Percentiles rank a stretch among this genome's conserved stretches.
Conservation (phyloP, 306 rosid genomes). For the Begonia fuchsioides region DNA sequence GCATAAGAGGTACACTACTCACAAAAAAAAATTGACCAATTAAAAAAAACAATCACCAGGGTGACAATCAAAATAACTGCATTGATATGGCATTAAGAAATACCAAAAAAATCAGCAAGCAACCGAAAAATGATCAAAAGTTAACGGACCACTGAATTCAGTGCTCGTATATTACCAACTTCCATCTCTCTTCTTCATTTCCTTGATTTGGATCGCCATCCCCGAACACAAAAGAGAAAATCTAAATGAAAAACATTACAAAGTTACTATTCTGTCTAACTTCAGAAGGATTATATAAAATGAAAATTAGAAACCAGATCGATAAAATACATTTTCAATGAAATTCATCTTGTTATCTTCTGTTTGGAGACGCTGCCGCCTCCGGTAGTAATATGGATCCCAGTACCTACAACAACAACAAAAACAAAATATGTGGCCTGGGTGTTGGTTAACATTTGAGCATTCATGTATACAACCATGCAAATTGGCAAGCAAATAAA, state of each 20-base stretch:
- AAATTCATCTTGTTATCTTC: constrained; percentile 72
- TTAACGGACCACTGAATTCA: constrained; percentile 81
- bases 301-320: constrained; percentile 4
- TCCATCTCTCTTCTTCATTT: constrained; percentile 99
- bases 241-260: constrained; percentile 28
- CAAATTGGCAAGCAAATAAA: not conserved
- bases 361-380: constrained; percentile 46
- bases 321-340: constrained; percentile 72
- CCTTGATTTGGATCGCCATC: constrained; percentile 99
- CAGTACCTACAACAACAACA: constrained; percentile 59
- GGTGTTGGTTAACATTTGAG: constrained; percentile 8
- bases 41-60: not conserved
- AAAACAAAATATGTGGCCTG: constrained; percentile 9
- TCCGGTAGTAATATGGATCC: constrained; percentile 92
- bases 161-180: constrained; percentile 97
- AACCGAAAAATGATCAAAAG: constrained; percentile 22
- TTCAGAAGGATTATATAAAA: constrained; percentile 7
- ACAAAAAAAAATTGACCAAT: not conserved
- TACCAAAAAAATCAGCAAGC: constrained; percentile 12
- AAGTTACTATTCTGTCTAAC: constrained; percentile 11
- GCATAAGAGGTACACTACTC: not conserved
- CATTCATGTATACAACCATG: constrained; percentile 3
- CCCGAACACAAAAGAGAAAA: constrained; percentile 93
- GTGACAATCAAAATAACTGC: no score
- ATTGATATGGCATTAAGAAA: not conserved